Evolutionary conservation across 73 alveolate genomes (phyloP).

Genomic region (Paramecium caudatum): DNA sequence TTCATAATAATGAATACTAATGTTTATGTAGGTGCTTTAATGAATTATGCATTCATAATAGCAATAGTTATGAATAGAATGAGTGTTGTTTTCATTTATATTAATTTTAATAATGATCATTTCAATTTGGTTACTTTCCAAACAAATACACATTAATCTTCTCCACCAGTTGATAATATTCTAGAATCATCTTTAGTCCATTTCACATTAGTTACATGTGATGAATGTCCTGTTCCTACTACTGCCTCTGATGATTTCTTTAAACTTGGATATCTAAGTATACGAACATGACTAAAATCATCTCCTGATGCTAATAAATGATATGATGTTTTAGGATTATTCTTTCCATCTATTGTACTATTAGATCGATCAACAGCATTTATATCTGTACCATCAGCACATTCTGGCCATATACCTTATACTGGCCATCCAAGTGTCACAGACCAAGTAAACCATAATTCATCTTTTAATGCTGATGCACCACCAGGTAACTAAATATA

Average conservation of each 20-base stretch:
- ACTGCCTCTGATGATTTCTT: slow-evolving; percentile 84
- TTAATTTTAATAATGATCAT: no score
- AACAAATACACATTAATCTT: slow-evolving; percentile 94
- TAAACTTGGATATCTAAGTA: slow-evolving; percentile 92
- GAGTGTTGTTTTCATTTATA: slow-evolving; percentile 19
- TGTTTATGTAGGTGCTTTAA: background rate
- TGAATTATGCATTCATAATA: background rate
- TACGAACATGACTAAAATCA: slow-evolving; percentile 91
- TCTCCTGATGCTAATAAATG: slow-evolving; percentile 94
- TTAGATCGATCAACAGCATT: slow-evolving; percentile 93
- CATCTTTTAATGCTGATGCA: slow-evolving; percentile 86
- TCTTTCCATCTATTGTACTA: slow-evolving; percentile 68
- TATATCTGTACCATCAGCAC: slow-evolving; percentile 92
- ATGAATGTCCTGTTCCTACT: slow-evolving; percentile 89
- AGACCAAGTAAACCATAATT: slow-evolving; percentile 94
- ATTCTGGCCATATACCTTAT: slow-evolving; percentile 95
- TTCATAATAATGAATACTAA: background rate
- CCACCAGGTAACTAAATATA: slow-evolving; percentile 80
- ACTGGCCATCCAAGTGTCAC: slow-evolving; percentile 97
- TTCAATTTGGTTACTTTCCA: slow-evolving; percentile 91
- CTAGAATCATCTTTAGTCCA: slow-evolving; percentile 88
- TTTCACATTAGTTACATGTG: slow-evolving; percentile 93
- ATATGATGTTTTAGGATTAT: slow-evolving; percentile 78
- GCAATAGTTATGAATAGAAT: background rate
- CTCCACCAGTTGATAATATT: slow-evolving; percentile 96